phyloP scores from a whole-genome alignment of 1,284 basidiomycete species.

The Puccinia horiana region DNA sequence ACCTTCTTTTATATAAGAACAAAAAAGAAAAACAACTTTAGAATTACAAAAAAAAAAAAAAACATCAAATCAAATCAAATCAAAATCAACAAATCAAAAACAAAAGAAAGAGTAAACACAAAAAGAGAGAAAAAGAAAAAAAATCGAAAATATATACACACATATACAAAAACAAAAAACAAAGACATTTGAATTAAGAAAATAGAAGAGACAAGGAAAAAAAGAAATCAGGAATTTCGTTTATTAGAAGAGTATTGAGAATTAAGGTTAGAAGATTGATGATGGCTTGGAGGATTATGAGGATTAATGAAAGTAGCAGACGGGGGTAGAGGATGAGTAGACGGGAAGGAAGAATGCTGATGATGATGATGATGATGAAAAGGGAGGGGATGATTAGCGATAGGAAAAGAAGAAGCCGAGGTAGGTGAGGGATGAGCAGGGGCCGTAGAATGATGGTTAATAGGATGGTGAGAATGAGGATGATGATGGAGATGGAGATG shows the following conservation, averaged over 20 bases:
- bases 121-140: neutral
- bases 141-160: neutral
- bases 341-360: no score
- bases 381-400: no score
- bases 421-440: no score
- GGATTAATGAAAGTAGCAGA: no score
- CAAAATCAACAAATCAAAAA: neutral
- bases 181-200: neutral
- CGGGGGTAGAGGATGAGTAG: no score
- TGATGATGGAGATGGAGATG: neutral
- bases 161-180: neutral
- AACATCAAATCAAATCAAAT: neutral
- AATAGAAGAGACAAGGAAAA: neutral
- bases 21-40: no score
- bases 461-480: neutral
- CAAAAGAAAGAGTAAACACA: neutral
- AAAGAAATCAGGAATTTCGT: neutral
- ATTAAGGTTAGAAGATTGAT: no score
- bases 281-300: no score
- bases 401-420: no score
- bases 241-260: no score
- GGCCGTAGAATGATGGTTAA: neutral
- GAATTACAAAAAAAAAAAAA: neutral
- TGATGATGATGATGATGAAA: no score
- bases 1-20: no score